Evolutionary conservation across 139 green algal genomes (phyloP).

Genomic region (Dunaliella primolecta): DNA sequence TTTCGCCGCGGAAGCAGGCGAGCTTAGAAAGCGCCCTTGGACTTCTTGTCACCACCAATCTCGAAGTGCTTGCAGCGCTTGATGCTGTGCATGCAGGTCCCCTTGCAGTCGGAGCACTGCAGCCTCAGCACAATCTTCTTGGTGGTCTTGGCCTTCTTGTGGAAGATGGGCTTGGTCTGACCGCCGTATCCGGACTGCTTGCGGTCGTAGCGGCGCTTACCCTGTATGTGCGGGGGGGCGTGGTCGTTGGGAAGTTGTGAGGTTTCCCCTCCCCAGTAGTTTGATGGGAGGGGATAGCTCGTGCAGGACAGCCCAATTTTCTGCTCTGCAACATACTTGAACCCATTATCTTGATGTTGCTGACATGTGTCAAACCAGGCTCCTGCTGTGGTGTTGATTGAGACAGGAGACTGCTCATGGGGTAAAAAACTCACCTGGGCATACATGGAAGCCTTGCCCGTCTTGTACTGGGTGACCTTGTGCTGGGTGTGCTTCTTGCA

Average conservation of each 20-base stretch:
- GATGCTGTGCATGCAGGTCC: constrained; percentile 88
- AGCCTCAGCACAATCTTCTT: constrained; percentile 99
- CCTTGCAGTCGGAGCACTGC: constrained; percentile 94
- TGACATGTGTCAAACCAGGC: too few relatives aligned
- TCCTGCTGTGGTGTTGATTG: too few relatives aligned
- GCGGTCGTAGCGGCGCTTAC: constrained; percentile 97
- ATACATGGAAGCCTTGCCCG: constrained; percentile 96
- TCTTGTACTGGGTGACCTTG: constrained; percentile 99
- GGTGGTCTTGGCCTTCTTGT: constrained; percentile 99
- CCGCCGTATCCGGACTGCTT: constrained; percentile 98
- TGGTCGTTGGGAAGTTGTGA: too few relatives aligned
- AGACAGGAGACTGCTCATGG: too few relatives aligned
- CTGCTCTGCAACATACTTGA: too few relatives aligned
- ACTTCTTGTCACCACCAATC: constrained; percentile 96
- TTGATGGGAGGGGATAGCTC: too few relatives aligned
- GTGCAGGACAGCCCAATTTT: too few relatives aligned
- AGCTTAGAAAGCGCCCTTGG: constrained; percentile 16
- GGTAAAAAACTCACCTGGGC: constrained; percentile 92
- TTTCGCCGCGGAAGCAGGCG: background rate
- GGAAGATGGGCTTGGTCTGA: constrained; percentile 99
- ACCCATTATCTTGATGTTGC: too few relatives aligned
- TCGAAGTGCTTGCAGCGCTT: constrained; percentile 99
- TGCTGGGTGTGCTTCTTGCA: constrained; percentile 75
- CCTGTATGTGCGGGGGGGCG: too few relatives aligned
- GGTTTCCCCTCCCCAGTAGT: too few relatives aligned